Evolutionary conservation across 768 basidiomycete genomes (phyloP).

Genomic region (Lentinus tigrinus): DNA sequence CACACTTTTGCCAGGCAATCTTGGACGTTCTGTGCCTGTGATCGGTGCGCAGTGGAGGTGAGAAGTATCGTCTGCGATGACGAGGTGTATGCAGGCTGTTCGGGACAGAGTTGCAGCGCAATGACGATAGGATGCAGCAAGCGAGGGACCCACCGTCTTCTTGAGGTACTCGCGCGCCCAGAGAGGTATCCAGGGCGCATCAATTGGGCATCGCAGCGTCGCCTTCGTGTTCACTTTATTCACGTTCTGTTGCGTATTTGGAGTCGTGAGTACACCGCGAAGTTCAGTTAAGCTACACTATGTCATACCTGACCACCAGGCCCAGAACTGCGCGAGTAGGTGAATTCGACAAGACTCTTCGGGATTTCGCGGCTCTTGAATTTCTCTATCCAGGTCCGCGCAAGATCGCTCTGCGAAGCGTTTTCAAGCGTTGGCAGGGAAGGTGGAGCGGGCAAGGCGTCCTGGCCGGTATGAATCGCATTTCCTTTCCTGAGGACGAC

Average conservation of each 20-base stretch:
- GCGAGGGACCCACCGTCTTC: conserved; percentile 42
- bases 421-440: conserved; percentile 33
- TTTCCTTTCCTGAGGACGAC: not conserved
- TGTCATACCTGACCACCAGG: conserved; percentile 74
- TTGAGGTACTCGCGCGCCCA: conserved; percentile 58
- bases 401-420: conserved; percentile 28
- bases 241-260: conserved; percentile 60
- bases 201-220: conserved; percentile 56
- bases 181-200: conserved; percentile 63
- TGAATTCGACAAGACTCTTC: conserved; percentile 53
- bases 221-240: conserved; percentile 90
- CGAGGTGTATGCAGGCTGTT: conserved; percentile 62
- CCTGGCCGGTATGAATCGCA: not conserved
- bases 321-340: conserved; percentile 78
- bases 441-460: conserved; percentile 41
- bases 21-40: conserved; percentile 73
- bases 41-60: conserved; percentile 69
- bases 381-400: conserved; percentile 51
- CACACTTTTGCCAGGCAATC: conserved; percentile 66
- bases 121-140: not conserved
- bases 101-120: not conserved
- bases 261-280: not conserved
- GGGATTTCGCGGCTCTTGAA: conserved; percentile 51
- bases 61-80: conserved; percentile 69
- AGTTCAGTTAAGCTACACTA: conserved; percentile 1